These are phyloP conservation scores for Dendrobium huoshanense DNA, from an alignment of 106 monocot genomes.

Conservation along the genomic window DNA sequence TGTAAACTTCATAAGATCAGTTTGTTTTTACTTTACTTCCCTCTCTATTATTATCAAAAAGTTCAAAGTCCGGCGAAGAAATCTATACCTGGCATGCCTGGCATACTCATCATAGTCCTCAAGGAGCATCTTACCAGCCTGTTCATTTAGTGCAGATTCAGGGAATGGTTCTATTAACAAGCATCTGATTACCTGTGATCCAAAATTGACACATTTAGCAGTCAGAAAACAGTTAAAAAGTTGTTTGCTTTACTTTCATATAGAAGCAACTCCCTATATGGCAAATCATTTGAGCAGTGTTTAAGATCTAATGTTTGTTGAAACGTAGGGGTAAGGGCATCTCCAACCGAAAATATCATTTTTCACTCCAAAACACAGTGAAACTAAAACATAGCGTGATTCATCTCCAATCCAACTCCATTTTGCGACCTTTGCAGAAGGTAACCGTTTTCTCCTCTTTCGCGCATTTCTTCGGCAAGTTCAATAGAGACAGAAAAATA, in stretches of 20 bases:
- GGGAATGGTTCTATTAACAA: slow-evolving; percentile 95
- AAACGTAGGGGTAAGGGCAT: not conserved
- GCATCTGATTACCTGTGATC: slow-evolving; percentile 79
- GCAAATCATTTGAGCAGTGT: not conserved
- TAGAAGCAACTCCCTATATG: not conserved
- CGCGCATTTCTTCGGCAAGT: too few species aligned
- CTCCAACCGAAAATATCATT: too few species aligned
- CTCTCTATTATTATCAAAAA: not conserved
- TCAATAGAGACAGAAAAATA: too few species aligned
- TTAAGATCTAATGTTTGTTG: not conserved
- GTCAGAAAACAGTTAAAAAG: not conserved
- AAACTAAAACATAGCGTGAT: too few species aligned
- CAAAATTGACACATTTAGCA: not conserved
- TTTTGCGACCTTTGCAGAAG: too few species aligned
- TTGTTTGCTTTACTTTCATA: not conserved
- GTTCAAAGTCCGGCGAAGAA: not conserved
- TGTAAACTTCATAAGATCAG: slow-evolving; percentile 10
- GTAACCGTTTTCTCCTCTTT: too few species aligned
- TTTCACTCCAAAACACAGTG: too few species aligned
- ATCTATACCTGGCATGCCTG: slow-evolving; percentile 76
- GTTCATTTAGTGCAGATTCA: slow-evolving; percentile 92
- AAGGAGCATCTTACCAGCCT: slow-evolving; percentile 91
- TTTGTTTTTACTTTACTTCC: not conserved
- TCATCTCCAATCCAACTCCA: too few species aligned
- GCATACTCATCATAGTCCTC: slow-evolving; percentile 89